These are phyloP conservation scores for Aspergillus olivimuriae DNA, from an alignment of 495 filamentous ascomycete species.

Conservation along the genomic window DNA sequence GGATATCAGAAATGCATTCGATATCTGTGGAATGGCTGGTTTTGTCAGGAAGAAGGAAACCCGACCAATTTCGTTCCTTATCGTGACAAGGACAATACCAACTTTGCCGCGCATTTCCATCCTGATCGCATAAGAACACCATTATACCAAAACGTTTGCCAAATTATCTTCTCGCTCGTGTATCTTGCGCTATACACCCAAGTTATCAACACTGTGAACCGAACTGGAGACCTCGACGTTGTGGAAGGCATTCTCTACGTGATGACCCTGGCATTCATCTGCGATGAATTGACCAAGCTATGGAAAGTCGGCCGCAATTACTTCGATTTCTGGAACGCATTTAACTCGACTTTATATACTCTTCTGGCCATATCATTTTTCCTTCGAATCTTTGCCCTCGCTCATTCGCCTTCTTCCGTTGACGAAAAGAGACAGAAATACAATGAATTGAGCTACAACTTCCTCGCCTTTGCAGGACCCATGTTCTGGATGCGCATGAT, in stretches of 20 bases:
- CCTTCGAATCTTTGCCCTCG: constrained; percentile 69
- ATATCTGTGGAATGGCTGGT: constrained; percentile 92
- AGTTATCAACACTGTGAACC: constrained; percentile 89
- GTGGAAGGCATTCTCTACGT: constrained; percentile 79
- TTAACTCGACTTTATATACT: constrained; percentile 77
- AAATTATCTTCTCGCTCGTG: constrained; percentile 75
- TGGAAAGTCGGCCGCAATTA: constrained; percentile 90
- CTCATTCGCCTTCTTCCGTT: constrained; percentile 45
- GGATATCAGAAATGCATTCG: constrained; percentile 94
- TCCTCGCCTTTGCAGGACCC: constrained; percentile 81
- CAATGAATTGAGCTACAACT: constrained; percentile 85
- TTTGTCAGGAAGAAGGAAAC: constrained; percentile 89
- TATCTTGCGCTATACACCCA: constrained; percentile 81
- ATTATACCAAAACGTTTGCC: constrained; percentile 82
- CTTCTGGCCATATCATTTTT: constrained; percentile 71
- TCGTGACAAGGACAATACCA: constrained; percentile 62
- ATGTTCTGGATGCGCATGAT: constrained; percentile 97
- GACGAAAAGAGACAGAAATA: constrained; percentile 52
- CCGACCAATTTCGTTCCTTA: constrained; percentile 82
- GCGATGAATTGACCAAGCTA: constrained; percentile 78
- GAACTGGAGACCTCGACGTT: constrained; percentile 70
- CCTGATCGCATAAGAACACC: constrained; percentile 91
- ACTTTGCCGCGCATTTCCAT: constrained; percentile 76
- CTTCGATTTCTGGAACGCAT: constrained; percentile 90
- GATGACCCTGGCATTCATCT: constrained; percentile 90